phyloP scores from a whole-genome alignment of 306 rosid species.

The Quillaja saponaria region DNA sequence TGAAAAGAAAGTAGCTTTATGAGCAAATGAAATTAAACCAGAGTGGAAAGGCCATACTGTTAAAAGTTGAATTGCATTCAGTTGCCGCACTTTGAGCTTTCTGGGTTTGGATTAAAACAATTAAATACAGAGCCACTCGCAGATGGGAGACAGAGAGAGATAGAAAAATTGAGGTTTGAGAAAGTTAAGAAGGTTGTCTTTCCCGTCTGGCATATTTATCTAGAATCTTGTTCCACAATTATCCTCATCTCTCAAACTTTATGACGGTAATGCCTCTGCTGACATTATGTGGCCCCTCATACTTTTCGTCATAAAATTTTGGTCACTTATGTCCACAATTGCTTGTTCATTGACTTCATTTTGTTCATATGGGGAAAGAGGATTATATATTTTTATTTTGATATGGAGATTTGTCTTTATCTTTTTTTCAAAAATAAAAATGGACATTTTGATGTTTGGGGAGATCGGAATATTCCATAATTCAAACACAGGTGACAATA shows the following conservation, averaged over 20 bases:
- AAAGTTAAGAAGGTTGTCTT: slow-evolving; percentile 26
- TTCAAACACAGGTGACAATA: too few relatives aligned
- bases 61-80: slow-evolving; percentile 7
- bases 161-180: neutral
- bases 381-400: too few relatives aligned
- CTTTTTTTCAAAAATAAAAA: neutral
- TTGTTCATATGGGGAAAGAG: neutral
- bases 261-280: slow-evolving; percentile 40
- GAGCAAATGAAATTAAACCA: neutral
- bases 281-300: slow-evolving; percentile 29
- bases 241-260: slow-evolving; percentile 32
- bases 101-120: slow-evolving; percentile 24
- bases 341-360: slow-evolving; percentile 10
- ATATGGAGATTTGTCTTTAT: too few relatives aligned
- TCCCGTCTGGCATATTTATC: slow-evolving; percentile 41
- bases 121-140: neutral
- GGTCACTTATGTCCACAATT: too few relatives aligned
- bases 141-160: neutral
- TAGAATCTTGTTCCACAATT: slow-evolving; percentile 12
- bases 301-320: slow-evolving; percentile 1
- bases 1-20: slow-evolving; percentile 19
- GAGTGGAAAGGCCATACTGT: slow-evolving; percentile 9
- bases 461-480: too few relatives aligned
- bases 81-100: slow-evolving; percentile 28
- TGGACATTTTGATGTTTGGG: neutral